A percentile compares a stretch with the other conserved stretches of the same genome.
These are phyloP conservation scores for Aspergillus sergii DNA, from an alignment of 2,329 filamentous ascomycete genomes.

Conservation along the genomic window DNA sequence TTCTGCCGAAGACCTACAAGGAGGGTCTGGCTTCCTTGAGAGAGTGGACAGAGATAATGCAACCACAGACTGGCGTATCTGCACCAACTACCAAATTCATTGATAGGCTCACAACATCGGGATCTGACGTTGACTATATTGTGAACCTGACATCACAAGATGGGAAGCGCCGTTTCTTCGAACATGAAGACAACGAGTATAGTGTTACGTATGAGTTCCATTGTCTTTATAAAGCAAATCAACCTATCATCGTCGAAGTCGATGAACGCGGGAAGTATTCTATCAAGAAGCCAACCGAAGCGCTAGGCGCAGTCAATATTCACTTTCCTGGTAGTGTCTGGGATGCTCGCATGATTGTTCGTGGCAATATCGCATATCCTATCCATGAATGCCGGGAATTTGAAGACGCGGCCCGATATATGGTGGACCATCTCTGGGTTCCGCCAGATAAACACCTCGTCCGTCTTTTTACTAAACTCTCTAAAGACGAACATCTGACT, in stretches of 20 bases:
- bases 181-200: slow-evolving; percentile 24
- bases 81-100: slow-evolving; percentile 38
- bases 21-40: slow-evolving; percentile 21
- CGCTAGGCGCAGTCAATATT: slow-evolving; percentile 39
- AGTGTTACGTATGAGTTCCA: slow-evolving; percentile 43
- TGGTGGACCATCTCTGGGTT: slow-evolving; percentile 40
- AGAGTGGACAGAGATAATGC: slow-evolving; percentile 37
- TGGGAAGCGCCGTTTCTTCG: slow-evolving; percentile 29
- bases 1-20: slow-evolving; percentile 26
- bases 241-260: slow-evolving; percentile 36
- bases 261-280: slow-evolving; percentile 34
- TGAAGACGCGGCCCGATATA: slow-evolving; percentile 30
- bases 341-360: slow-evolving; percentile 41
- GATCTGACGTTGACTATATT: slow-evolving; percentile 43
- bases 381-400: slow-evolving; percentile 26
- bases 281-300: slow-evolving; percentile 27
- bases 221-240: slow-evolving; percentile 35
- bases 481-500: slow-evolving; percentile 23
- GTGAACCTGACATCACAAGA: slow-evolving; percentile 32
- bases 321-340: slow-evolving; percentile 43
- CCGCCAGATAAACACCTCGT: slow-evolving; percentile 28
- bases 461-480: slow-evolving; percentile 31
- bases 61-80: slow-evolving; percentile 28
- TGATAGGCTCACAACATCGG: slow-evolving; percentile 42
- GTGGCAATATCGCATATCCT: slow-evolving; percentile 29